Conservation (phyloP, 768 basidiomycete species). For the Serendipita sp. region DNA sequence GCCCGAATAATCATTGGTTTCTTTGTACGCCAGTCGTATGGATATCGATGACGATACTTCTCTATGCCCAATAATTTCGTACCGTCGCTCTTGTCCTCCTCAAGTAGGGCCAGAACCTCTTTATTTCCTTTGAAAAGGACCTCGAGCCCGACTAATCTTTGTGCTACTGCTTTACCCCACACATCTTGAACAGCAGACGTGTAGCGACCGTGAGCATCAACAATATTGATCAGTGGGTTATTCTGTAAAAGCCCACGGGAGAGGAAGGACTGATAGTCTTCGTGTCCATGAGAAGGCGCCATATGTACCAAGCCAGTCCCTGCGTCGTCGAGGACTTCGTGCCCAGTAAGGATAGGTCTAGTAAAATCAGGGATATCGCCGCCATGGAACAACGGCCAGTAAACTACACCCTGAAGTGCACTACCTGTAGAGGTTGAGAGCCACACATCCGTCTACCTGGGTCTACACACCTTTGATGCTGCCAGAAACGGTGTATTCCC, state of each 20-base stretch:
- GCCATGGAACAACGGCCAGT: background rate
- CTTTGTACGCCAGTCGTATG: constrained; percentile 94
- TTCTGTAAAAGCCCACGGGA: constrained; percentile 30
- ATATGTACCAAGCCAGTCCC: constrained; percentile 93
- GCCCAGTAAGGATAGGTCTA: constrained; percentile 11
- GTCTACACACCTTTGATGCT: background rate
- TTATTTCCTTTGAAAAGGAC: constrained; percentile 60
- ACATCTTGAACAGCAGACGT: constrained; percentile 38
- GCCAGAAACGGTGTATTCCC: background rate
- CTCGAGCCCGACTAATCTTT: constrained; percentile 42
- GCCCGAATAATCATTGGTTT: constrained; percentile 77
- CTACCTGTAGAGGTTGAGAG: background rate
- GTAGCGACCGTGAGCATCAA: constrained; percentile 62
- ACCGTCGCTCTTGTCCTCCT: constrained; percentile 27
- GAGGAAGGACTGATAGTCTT: constrained; percentile 68
- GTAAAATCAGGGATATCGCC: background rate
- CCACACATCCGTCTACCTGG: no score
- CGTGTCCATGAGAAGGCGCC: constrained; percentile 85
- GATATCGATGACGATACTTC: constrained; percentile 71
- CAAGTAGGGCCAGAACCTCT: constrained; percentile 45
- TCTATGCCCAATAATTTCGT: constrained; percentile 41
- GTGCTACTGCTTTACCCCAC: constrained; percentile 32
- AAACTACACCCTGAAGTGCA: background rate
- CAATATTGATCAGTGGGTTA: constrained; percentile 30
- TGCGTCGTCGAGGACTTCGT: constrained; percentile 30